Conservation (phyloP, 164 flowering plant species). For the Aristolochia fimbriata region DNA sequence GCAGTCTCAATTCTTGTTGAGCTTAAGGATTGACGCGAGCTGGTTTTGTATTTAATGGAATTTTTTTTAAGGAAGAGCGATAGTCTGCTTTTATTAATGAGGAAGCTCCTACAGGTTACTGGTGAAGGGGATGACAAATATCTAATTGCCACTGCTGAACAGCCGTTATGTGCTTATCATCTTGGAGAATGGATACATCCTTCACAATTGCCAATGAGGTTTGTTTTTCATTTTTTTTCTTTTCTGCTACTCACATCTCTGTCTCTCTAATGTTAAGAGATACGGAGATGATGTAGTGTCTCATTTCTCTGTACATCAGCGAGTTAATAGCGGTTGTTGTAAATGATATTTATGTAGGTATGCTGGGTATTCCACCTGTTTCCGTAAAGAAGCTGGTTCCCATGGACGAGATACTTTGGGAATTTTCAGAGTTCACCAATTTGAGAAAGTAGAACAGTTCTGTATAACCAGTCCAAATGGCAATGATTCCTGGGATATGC, state of each 20-base stretch:
- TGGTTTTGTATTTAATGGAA: too few relatives aligned
- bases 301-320: too few relatives aligned
- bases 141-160: constrained; percentile 95
- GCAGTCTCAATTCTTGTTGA: too few relatives aligned
- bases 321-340: background rate
- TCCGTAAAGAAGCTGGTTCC: constrained; percentile 97
- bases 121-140: constrained; percentile 98
- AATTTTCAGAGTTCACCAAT: constrained; percentile 91
- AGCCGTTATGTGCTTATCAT: constrained; percentile 94
- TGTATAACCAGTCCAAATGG: constrained; percentile 78
- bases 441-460: constrained; percentile 95
- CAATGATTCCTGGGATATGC: constrained; percentile 82
- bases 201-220: constrained; percentile 78
- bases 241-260: background rate
- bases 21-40: too few relatives aligned
- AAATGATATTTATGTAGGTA: constrained; percentile 35
- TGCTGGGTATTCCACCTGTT: constrained; percentile 94
- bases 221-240: background rate
- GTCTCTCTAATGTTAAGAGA: background rate
- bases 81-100: background rate
- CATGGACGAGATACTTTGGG: constrained; percentile 96
- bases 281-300: too few relatives aligned
- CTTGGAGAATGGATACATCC: constrained; percentile 96
- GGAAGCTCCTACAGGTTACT: constrained; percentile 44
- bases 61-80: background rate